Percentiles rank a stretch among this genome's conserved stretches.
Conservation (phyloP, 805 yeast species). For the Teunomyces panamensis region DNA sequence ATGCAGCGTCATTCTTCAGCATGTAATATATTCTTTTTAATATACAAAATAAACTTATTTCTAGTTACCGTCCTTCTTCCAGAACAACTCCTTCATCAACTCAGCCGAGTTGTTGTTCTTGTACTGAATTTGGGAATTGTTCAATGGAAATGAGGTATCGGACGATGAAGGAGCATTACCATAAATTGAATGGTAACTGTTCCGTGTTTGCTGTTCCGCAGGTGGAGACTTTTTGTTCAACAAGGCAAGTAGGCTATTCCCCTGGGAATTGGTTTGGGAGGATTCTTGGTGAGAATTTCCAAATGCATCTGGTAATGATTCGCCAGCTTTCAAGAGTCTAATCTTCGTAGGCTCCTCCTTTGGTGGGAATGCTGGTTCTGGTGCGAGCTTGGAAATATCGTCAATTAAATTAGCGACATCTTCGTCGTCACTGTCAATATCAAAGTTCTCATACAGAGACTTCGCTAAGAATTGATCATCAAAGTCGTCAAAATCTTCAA, state of each 20-base stretch:
- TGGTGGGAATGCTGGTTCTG: background rate
- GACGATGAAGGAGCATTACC: conserved; percentile 3
- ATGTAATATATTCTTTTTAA: conserved; percentile 5
- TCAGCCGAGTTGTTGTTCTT: conserved; percentile 6
- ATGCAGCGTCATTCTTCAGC: conserved; percentile 18
- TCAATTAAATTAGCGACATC: conserved; percentile 15
- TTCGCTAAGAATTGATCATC: conserved; percentile 14
- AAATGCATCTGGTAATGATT: conserved; percentile 14
- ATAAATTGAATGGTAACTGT: conserved; percentile 15
- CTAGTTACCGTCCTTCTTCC: conserved; percentile 6
- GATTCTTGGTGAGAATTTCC: background rate
- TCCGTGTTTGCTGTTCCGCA: background rate
- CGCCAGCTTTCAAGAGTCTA: conserved; percentile 29
- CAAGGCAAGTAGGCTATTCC: conserved; percentile 20
- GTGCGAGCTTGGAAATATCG: conserved; percentile 3
- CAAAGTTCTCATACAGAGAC: conserved; percentile 21
- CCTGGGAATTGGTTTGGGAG: conserved; percentile 11
- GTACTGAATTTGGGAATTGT: background rate
- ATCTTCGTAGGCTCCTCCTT: conserved; percentile 14
- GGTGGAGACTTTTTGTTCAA: conserved; percentile 13
- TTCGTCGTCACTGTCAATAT: conserved; percentile 38
- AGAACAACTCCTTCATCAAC: conserved; percentile 7
- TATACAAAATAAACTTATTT: background rate
- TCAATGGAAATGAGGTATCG: conserved; percentile 1
- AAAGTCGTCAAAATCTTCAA: conserved; percentile 32